Evolutionary conservation across 129 eudicot species (phyloP), one percentile per base, ranked within the genome.

Genomic region (Silybum marianum): DNA sequence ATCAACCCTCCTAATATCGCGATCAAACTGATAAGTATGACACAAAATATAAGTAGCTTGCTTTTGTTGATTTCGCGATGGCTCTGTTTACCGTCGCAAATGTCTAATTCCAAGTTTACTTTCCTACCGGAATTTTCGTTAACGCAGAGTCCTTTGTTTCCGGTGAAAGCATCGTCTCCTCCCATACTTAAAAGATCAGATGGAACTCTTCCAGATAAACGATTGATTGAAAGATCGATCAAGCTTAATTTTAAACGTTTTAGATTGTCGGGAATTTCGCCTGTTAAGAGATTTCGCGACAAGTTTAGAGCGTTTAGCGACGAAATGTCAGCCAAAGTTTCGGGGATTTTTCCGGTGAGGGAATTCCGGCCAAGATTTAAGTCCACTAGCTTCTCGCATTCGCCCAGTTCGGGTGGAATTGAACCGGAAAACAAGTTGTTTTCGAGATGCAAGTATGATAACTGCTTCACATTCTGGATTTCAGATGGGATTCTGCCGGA

Each of bases 231-330:
- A 66, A 95, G 75, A 84, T 95, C 99, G 18, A 95, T 82, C 2
- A 82, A 86, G 76, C 95, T 93, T 11, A 95, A 86, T 79, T 81
- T 89, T 81, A 95, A 74, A 75, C 77, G 84, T 66, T 77, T 88
- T 13, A 95, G 86, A 60, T 73, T 86, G 22, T 69, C 81, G 1
- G 99, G 99, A 65, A 95, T 87, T 2, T 71, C 67, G 18, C 99
- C 99, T 0, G 84, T 82, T 12, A 95, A 93, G 60, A 65, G 30
- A 76, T 95, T 95, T 60, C 71, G 83, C 1, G 99, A 95, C 85
- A 95, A 86, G 65, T 95, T 93, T 73, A 95, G 84, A 12, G 97
- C 87, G 84, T 95, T 95, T 83, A 95, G 82, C 14, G 94, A 86
- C 58, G 75, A 69, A 77, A 91, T 87, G 32, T 42, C 69, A 0